phyloP scores from a whole-genome alignment of 176 grass and related monocot species.

The Musa troglodytarum region DNA sequence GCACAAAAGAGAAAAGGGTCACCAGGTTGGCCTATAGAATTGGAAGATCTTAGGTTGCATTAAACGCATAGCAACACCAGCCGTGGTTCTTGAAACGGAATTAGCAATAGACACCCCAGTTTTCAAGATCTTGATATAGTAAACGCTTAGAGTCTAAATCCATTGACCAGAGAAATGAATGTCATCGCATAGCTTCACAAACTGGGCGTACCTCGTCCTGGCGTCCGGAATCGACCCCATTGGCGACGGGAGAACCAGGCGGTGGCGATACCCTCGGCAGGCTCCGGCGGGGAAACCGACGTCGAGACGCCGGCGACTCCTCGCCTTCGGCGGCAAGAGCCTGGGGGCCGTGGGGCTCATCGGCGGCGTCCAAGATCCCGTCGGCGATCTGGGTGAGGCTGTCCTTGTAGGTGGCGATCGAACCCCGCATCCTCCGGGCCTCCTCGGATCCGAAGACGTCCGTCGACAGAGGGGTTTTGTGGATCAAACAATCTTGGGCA shows the following conservation, averaged over 20 bases:
- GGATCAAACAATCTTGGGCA: neutral
- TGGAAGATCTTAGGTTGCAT: too few relatives aligned
- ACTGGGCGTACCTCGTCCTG: conserved; percentile 45
- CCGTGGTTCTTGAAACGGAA: too few relatives aligned
- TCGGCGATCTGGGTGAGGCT: conserved; percentile 83
- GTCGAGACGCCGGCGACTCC: conserved; percentile 12
- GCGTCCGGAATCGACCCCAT: conserved; percentile 32
- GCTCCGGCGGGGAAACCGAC: conserved; percentile 30
- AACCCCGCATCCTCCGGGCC: conserved; percentile 50
- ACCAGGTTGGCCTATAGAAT: too few relatives aligned
- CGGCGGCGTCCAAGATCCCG: conserved; percentile 66
- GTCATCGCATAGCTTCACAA: neutral
- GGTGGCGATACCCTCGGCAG: neutral
- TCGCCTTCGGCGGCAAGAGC: neutral
- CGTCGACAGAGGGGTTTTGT: neutral
- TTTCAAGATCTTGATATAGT: neutral
- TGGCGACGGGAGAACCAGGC: conserved; percentile 25
- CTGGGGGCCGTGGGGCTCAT: conserved; percentile 34
- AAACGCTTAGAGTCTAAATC: neutral
- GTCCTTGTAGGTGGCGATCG: conserved; percentile 74
- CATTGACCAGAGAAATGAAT: neutral
- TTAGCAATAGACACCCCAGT: too few relatives aligned
- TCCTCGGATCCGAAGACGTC: neutral
- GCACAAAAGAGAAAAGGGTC: too few relatives aligned
- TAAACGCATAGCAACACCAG: too few relatives aligned